Percentiles rank a stretch among this genome's conserved stretches.
Evolutionary conservation across 371 early-diverging fungal species (phyloP).

Genomic region (Syncephalis fuscata): DNA sequence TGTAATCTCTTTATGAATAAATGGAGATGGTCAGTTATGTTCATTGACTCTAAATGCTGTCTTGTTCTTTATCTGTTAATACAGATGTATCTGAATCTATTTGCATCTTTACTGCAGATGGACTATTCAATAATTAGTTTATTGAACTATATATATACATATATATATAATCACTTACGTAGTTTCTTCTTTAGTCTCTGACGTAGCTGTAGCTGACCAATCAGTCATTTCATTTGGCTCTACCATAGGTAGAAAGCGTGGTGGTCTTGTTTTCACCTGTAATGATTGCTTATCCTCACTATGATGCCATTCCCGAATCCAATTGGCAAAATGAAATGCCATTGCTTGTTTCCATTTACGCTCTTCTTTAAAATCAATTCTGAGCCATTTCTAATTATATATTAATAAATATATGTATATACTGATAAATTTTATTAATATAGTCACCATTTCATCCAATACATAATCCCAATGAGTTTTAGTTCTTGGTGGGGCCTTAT

Average conservation of each 20-base stretch:
- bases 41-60: too few relatives aligned
- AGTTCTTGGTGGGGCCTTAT: constrained; percentile 45
- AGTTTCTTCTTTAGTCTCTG: too few relatives aligned
- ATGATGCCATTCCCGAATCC: constrained; percentile 71
- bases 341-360: constrained; percentile 68
- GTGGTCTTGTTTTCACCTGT: constrained; percentile 34
- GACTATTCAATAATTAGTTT: too few relatives aligned
- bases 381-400: constrained; percentile 53
- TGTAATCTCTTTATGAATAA: too few relatives aligned
- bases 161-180: too few relatives aligned
- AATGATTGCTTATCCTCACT: constrained; percentile 46
- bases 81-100: too few relatives aligned
- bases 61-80: too few relatives aligned
- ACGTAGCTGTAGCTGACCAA: not conserved
- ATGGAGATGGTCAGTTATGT: too few relatives aligned
- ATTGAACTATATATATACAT: too few relatives aligned
- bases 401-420: not conserved
- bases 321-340: constrained; percentile 44
- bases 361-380: constrained; percentile 73
- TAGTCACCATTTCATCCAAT: constrained; percentile 66
- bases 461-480: constrained; percentile 80
- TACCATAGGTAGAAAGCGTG: not conserved
- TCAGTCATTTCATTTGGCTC: not conserved
- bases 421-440: not conserved
- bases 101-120: too few relatives aligned